Conservation (phyloP, 2,329 filamentous ascomycete species). For the Dactylella cylindrospora region DNA sequence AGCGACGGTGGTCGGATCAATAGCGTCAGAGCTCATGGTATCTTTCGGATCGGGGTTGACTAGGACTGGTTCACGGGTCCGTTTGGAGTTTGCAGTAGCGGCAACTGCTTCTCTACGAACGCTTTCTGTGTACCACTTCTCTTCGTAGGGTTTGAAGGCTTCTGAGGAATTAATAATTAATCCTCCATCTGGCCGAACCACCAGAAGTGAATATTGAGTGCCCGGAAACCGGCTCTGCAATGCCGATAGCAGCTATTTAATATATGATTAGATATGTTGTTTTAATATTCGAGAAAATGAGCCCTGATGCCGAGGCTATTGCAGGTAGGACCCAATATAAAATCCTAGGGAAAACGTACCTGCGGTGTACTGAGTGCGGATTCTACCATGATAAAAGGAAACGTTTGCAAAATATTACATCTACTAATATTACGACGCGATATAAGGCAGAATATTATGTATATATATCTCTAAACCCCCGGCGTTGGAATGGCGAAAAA, state of each 20-base stretch:
- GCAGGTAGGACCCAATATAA: too few species aligned
- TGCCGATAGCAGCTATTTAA: slow-evolving; percentile 14
- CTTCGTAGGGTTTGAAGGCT: slow-evolving; percentile 44
- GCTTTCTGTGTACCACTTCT: slow-evolving; percentile 47
- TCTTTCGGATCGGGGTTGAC: slow-evolving; percentile 2
- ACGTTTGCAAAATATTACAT: not conserved
- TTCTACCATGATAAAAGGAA: too few species aligned
- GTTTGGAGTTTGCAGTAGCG: slow-evolving; percentile 18
- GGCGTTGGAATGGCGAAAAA: too few species aligned
- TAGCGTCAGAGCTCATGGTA: not conserved
- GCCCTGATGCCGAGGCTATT: too few species aligned
- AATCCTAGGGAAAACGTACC: too few species aligned
- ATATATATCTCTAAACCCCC: too few species aligned
- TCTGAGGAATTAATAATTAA: slow-evolving; percentile 43
- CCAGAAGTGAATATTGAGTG: slow-evolving; percentile 47
- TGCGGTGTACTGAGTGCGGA: too few species aligned
- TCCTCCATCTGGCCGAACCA: slow-evolving; percentile 47
- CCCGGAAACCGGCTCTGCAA: slow-evolving; percentile 32
- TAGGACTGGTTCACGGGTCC: not conserved
- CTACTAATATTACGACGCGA: too few species aligned
- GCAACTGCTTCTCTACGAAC: slow-evolving; percentile 44
- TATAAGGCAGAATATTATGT: too few species aligned
- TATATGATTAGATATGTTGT: not conserved
- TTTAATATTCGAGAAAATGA: not conserved
- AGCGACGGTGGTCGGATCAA: not conserved